Conservation (phyloP, 2,329 filamentous ascomycete species). For the Pseudopyrenochaeta lycopersici region DNA sequence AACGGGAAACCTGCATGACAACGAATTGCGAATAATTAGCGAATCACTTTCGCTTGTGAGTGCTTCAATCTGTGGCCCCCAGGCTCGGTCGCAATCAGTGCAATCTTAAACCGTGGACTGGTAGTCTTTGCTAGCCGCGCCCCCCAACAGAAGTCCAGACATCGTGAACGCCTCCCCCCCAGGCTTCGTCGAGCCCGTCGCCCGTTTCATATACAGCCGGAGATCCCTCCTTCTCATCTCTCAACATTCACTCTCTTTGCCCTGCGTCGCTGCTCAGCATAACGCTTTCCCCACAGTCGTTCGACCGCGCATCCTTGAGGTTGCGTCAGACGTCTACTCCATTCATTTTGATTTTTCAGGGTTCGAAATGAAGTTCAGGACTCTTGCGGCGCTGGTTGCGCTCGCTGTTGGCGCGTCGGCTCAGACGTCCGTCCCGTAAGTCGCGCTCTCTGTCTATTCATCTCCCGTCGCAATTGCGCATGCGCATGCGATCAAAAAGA, state of each 20-base stretch:
- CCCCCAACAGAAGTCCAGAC: slow-evolving; percentile 18
- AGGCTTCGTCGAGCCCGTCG: slow-evolving; percentile 4
- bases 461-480: not conserved
- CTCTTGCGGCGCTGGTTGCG: slow-evolving; percentile 37
- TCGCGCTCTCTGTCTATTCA: not conserved
- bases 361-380: slow-evolving; percentile 41
- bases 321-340: slow-evolving; percentile 15
- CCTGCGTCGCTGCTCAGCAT: slow-evolving; percentile 18
- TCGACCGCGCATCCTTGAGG: slow-evolving; percentile 18
- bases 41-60: slow-evolving; percentile 17
- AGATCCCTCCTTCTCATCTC: slow-evolving; percentile 24
- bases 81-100: slow-evolving; percentile 26
- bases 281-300: slow-evolving; percentile 35
- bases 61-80: slow-evolving; percentile 18
- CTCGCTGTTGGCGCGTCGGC: slow-evolving; percentile 39
- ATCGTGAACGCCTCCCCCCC: slow-evolving; percentile 16
- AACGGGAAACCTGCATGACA: not conserved
- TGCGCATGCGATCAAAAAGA: not conserved
- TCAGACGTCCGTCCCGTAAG: slow-evolving; percentile 34
- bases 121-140: slow-evolving; percentile 25
- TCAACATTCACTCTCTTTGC: slow-evolving; percentile 29
- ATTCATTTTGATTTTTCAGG: slow-evolving; percentile 4
- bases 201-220: slow-evolving; percentile 39
- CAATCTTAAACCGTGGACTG: slow-evolving; percentile 2
- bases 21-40: not conserved